Evolutionary conservation across 1,139 yeast species (phyloP), one percentile per base, ranked within the genome.

Genomic region (Spathaspora sp.): DNA sequence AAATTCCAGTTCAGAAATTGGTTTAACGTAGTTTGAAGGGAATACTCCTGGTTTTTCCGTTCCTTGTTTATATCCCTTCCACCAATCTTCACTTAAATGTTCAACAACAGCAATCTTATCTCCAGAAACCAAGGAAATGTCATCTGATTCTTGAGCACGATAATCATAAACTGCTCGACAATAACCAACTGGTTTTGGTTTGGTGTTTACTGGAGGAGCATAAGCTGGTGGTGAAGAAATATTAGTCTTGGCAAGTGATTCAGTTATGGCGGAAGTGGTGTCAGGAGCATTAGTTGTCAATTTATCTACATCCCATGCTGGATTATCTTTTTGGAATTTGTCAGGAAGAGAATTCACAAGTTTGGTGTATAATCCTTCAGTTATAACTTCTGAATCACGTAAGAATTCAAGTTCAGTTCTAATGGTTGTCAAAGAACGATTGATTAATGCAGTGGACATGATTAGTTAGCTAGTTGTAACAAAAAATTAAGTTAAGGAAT

Each of bases 71-170:
- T 68, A 72, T 39, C 99, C 98, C 62, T 81, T 85, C 89, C 95
- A 90, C 98, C 99, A 91, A 62, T 90, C 95, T 37, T 78, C 77
- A 17, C 95, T 88, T 49, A 86, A 75, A 61, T 82, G 89, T 60
- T 90, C 96, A 5, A 80, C 51, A 7, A 93, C 79, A 36, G 79
- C 79, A 45, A 93, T 65, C 58, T 78, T 81, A 52, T 86, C 93
- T 43, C 95, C 97, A 43, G 72, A 76, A 42, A 56, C 61, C 41
- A 93, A 72, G 6, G 64, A 66, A 58, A 93, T 69, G 63, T 93
- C 99, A 38, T 84, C 93, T 0, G 80, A 71, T 61, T 88, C 89
- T 55, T 82, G 86, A 0, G 76, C 63, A 7, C 65, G 65, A 64
- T 83, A 90, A 56, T 82, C 89, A 64, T 86, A 91, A 43, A 87